A percentile compares a stretch with the other conserved stretches of the same genome.
These are phyloP conservation scores for Nakazawaea ambrosiae DNA, from an alignment of 805 yeast genomes.

Conservation along the genomic window DNA sequence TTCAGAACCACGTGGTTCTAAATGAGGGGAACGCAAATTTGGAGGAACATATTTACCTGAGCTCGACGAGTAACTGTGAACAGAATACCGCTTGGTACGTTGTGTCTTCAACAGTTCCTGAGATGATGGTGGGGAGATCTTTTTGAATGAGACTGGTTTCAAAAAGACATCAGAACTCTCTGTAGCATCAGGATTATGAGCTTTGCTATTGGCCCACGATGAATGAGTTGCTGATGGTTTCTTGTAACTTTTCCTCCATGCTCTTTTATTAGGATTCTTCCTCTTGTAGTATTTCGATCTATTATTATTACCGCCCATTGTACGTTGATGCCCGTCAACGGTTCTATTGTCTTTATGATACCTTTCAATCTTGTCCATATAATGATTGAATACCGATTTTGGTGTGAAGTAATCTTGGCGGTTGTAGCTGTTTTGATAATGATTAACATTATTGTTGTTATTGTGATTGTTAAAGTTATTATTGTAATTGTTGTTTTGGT, in stretches of 20 bases:
- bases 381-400: slow-evolving; percentile 62
- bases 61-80: slow-evolving; percentile 18
- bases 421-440: slow-evolving; percentile 30
- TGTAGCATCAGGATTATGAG: not conserved
- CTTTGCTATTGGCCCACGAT: no score
- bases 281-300: slow-evolving; percentile 13
- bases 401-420: slow-evolving; percentile 77
- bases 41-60: slow-evolving; percentile 68
- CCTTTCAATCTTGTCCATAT: slow-evolving; percentile 57
- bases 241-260: slow-evolving; percentile 17
- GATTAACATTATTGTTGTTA: slow-evolving; percentile 3
- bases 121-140: slow-evolving; percentile 8
- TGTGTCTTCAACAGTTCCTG: not conserved
- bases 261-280: slow-evolving; percentile 12
- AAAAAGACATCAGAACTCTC: slow-evolving; percentile 16
- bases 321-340: slow-evolving; percentile 13
- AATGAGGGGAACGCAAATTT: slow-evolving; percentile 47
- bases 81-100: slow-evolving; percentile 4
- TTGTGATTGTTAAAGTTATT: no score
- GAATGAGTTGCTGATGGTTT: not conserved
- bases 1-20: slow-evolving; percentile 14
- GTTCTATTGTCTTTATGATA: slow-evolving; percentile 17
- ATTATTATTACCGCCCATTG: slow-evolving; percentile 10
- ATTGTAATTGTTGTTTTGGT: no score
- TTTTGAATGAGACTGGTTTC: slow-evolving; percentile 8